Percentiles rank a stretch among this genome's conserved stretches.
Evolutionary conservation across 176 grass and related monocot species (phyloP).

Genomic region (Zizania latifolia): DNA sequence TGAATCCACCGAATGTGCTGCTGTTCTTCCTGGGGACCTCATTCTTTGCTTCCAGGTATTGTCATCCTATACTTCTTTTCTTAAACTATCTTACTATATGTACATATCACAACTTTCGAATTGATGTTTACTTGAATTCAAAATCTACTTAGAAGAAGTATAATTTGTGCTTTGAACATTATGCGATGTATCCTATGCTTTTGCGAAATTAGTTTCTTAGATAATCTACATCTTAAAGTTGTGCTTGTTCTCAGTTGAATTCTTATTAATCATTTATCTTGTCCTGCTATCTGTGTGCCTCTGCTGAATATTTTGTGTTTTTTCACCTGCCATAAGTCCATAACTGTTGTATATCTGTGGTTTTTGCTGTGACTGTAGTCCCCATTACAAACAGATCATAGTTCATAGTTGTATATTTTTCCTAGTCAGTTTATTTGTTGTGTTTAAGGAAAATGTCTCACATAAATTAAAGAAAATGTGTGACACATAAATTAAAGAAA

Average conservation of each 20-base stretch:
- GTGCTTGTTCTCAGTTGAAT: neutral
- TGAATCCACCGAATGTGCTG: constrained; percentile 69
- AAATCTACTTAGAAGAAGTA: neutral
- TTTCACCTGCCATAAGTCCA: neutral
- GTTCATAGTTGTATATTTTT: neutral
- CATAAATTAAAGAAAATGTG: neutral
- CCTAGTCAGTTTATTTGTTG: neutral
- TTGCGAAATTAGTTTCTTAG: neutral
- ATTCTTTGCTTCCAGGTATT: constrained; percentile 82
- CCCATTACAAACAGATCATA: neutral
- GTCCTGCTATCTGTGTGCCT: neutral
- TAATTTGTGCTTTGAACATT: neutral
- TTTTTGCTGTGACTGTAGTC: constrained; percentile 4
- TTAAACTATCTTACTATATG: neutral
- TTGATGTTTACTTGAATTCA: neutral
- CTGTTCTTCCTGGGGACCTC: constrained; percentile 72
- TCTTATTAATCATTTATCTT: neutral
- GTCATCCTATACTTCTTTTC: neutral
- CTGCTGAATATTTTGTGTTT: neutral
- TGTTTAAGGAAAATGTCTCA: neutral
- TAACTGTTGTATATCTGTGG: neutral
- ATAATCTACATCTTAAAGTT: neutral
- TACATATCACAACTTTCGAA: neutral
- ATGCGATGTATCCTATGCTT: neutral
- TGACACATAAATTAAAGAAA: too few relatives aligned